phyloP scores from a whole-genome alignment of 2,329 filamentous ascomycete species.

The Emericellopsis cladophorae region DNA sequence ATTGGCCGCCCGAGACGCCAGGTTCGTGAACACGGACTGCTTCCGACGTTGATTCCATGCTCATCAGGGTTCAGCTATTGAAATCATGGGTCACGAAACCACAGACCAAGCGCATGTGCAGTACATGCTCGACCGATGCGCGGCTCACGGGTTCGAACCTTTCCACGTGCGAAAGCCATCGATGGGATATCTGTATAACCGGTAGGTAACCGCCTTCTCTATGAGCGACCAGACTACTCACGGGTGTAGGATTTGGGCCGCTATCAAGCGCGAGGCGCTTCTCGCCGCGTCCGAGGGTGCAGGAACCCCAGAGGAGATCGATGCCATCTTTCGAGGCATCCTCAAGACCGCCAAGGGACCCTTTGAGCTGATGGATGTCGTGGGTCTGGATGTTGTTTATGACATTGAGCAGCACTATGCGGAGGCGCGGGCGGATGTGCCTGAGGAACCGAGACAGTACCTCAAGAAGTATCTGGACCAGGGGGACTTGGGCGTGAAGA shows the following conservation, averaged over 20 bases:
- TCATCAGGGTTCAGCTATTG: constrained; percentile 5
- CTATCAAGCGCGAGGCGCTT: constrained; percentile 17
- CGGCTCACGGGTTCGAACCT: constrained; percentile 14
- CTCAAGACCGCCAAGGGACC: constrained; percentile 16
- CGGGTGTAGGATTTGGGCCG: constrained; percentile 15
- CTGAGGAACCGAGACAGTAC: constrained; percentile 11
- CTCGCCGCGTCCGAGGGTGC: constrained; percentile 15
- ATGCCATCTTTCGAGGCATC: constrained; percentile 15
- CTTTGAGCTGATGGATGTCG: constrained; percentile 17
- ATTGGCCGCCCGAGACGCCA: constrained; percentile 18
- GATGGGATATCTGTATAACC: constrained; percentile 19
- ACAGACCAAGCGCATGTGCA: constrained; percentile 10
- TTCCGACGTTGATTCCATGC: too few species aligned
- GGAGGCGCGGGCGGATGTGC: constrained; percentile 10
- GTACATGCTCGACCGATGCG: constrained; percentile 12
- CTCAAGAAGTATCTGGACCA: constrained; percentile 9
- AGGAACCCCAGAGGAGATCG: constrained; percentile 16
- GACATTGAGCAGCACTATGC: constrained; percentile 19
- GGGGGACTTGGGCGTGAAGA: constrained; percentile 15
- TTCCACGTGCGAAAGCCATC: constrained; percentile 15
- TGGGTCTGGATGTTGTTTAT: constrained; percentile 15
- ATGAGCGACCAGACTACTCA: not conserved
- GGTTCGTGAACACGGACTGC: constrained; percentile 4
- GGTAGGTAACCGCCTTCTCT: constrained; percentile 5
- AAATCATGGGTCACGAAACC: constrained; percentile 17